Base-by-base conservation (phyloP, 805 yeast species). In the Kodamaea laetipori region DNA sequence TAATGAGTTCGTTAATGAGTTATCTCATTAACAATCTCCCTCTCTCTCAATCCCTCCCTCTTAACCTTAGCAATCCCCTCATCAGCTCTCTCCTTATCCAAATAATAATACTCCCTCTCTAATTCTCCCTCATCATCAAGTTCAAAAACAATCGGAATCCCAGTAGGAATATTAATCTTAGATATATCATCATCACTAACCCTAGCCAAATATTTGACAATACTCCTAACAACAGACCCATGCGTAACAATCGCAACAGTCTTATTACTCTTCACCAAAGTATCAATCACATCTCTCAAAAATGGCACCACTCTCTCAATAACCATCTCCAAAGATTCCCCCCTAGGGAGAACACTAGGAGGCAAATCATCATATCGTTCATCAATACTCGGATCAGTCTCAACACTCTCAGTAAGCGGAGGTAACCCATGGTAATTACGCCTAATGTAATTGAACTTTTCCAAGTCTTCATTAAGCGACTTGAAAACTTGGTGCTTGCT, bases 121-220 rank as follows among this genome's bases (percentile, higher is more conserved):
- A 63, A 48, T 12, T 52, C 48, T 6, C 67, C 67, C 6, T 50
- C 43, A 33, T 66, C 66, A 43, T 64, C 57, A 6, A 69, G 45
- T 44, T 71, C 74, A 50, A 71, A 70, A 17, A 69, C 67, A n/a
- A 69, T 53, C 7, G 76, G 76, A 3, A 71, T 63, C 1, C 75
- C 76, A 1, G 74, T 71, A 13, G 76, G 75, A 2, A 69, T 70
- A 47, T 71, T 69, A 41, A 71, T 66, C 34, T 63, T 59, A 32
- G 66, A 60, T 24, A 71, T 69, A 41, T 64, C 68, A 26, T 59
- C 60, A 50, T 71, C 73, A 40, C 64, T 59, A 19, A 69, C 64
- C 24, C 57, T 54, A 36, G 58, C 58, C 23, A 71, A 57, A 40
- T 66, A 60, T 52, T 70, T 70, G 25, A 69, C 70, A 23, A 71